Base-by-base conservation (phyloP, 2,329 filamentous ascomycete species). In the Tolypocladium tundrense region DNA sequence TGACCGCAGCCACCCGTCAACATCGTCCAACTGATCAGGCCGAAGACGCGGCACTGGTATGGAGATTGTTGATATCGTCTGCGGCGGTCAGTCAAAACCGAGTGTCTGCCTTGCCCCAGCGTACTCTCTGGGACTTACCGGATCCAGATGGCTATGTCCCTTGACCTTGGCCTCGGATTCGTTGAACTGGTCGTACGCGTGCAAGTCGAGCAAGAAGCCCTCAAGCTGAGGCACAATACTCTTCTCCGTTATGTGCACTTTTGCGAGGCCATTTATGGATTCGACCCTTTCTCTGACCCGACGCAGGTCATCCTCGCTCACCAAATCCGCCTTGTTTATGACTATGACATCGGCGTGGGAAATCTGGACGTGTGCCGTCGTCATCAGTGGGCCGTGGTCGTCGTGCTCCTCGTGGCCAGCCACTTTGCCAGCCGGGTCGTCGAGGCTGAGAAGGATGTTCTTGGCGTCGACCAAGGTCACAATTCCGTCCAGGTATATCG, bases 341-440 rank as follows among this genome's bases (percentile, higher is more conserved):
- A 99, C 84, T 51, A 99, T 83, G 10, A 97, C 91, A 73, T 99
- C 94, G 8, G 94, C 94, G 67, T 99, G 93, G 1, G 91, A 97
- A 60, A 99, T 96, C 68, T 99, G 94, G 53, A 97, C 81, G 72
- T 99, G 94, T 0, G 94, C 94, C 2, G 90, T 96, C 0, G 93
- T 97, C 72, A 97, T 83, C 10, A 91, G 74, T 0, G 88, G 86
- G 0, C 87, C 86, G 53, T 80, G 75, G 50, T 77, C 70, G 35
- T 84, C 74, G 60, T 77, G 72, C 27, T 83, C 75, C 10, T 79
- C 77, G 27, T 83, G 75, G 1, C 78, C 76, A 19, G 79, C 74
- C 21, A 82, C 74, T 58, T 83, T 78, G 19, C 78, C 79, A 0
- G 78, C 70, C 4, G 84, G 81, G 58, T 96, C 90, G 62, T 97